Evolutionary conservation across 1,284 basidiomycete species (phyloP), one percentile per base, ranked within the genome.

Genomic region (Ganoderma sinense): DNA sequence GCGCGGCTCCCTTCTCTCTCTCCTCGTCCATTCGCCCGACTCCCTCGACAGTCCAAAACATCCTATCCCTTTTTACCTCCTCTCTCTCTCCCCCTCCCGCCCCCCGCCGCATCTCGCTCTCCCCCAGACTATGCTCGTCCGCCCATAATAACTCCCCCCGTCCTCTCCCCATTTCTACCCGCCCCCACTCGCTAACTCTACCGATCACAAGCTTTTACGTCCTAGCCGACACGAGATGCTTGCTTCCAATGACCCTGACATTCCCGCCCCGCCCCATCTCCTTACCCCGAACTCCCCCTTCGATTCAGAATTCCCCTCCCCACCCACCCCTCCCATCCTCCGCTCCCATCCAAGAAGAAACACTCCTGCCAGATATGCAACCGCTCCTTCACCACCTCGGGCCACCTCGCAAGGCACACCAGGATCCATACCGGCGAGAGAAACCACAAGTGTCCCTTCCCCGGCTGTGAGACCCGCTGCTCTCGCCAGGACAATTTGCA

Each of bases 401-500:
- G 94, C 41, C 94, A 96, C 77, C 88, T 95, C 26, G 92, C 94
- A 0, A 87, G 94, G 62, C 94, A 96, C 79, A 87, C 91, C 31
- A 86, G 93, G 65, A 89, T 95, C 14, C 94, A 96, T 81, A 95
- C 94, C 10, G 93, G 94, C 65, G 92, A 94, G 77, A 84, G 91
- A 68, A 93, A 93, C 80, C 91, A 94, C 82, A 92, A 89, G 67
- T 94, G 92, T 75, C 93, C 93, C 39, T 94, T 94, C 80, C 93
- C 92, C 29, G 93, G 93, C 43, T 94, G 93, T 78, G 91, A 94
- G 73, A 94, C 92, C 2, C 85, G 92, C 18, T 94, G 93, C 76
- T 93, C 92, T 6, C 84, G 92, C 60, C 92, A 94, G 78, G 93
- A 94, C 76, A 94, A 94, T 73, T 84, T 94, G 14, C 93, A 94